These are phyloP conservation scores for Panus rudis DNA, from an alignment of 768 basidiomycete species.

Conservation along the genomic window DNA sequence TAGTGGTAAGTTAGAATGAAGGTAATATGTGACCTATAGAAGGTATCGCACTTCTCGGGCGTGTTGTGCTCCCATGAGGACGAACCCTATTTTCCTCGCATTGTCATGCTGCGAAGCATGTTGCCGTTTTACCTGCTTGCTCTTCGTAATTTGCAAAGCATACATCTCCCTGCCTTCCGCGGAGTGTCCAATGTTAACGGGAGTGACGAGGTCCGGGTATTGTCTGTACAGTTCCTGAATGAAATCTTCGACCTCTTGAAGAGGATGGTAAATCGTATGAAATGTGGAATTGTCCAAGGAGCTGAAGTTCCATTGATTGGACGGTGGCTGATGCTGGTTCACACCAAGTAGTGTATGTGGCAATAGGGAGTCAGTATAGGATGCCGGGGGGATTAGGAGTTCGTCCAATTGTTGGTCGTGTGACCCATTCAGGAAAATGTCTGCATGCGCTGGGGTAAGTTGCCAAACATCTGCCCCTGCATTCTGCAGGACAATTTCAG, in stretches of 20 bases:
- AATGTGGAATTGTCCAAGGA: conserved; percentile 28
- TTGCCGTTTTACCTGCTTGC: too few species aligned
- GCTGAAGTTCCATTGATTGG: conserved; percentile 16
- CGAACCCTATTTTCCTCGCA: conserved; percentile 37
- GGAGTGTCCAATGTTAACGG: conserved; percentile 49
- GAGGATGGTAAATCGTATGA: conserved; percentile 46
- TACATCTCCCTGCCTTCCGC: conserved; percentile 54
- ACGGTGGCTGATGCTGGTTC: conserved; percentile 11
- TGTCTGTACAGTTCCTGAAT: conserved; percentile 37
- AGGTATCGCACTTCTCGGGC: conserved; percentile 54
- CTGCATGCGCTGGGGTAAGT: conserved; percentile 36
- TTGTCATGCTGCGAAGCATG: conserved; percentile 6
- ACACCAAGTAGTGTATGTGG: conserved; percentile 23
- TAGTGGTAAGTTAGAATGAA: conserved; percentile 3
- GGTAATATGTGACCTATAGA: not conserved
- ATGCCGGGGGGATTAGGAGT: conserved; percentile 11
- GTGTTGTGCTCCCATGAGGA: conserved; percentile 69
- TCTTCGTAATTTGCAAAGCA: conserved; percentile 41
- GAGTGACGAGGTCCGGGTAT: conserved; percentile 38
- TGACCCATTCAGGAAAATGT: conserved; percentile 37
- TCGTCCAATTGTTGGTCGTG: conserved; percentile 11
- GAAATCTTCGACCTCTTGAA: conserved; percentile 47
- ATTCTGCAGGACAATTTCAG: too few species aligned
- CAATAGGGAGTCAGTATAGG: conserved; percentile 31
- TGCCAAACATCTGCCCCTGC: conserved; percentile 49